phyloP scores from a whole-genome alignment of 2,329 filamentous ascomycete genomes.

The Aspergillus floridensis region DNA sequence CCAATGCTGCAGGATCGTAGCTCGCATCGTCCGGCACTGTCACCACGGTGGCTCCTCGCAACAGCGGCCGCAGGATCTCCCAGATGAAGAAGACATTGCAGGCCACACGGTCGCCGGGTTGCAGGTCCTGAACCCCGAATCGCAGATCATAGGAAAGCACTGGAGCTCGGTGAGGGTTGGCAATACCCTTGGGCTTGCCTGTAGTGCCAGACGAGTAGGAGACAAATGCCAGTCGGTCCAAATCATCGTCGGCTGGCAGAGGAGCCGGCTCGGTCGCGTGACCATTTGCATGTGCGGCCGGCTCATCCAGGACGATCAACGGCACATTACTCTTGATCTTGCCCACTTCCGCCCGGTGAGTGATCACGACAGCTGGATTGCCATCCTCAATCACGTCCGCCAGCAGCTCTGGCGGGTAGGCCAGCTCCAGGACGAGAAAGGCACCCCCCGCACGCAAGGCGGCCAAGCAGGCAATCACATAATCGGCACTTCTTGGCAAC shows the following conservation, averaged over 20 bases:
- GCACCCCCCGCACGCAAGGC: constrained; percentile 76
- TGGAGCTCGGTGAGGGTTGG: constrained; percentile 71
- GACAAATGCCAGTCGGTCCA: constrained; percentile 75
- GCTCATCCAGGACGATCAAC: constrained; percentile 63
- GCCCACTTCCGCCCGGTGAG: constrained; percentile 60
- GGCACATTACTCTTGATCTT: constrained; percentile 63
- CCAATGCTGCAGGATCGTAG: constrained; percentile 72
- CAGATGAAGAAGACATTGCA: constrained; percentile 87
- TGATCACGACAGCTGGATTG: constrained; percentile 67
- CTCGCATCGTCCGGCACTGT: constrained; percentile 72
- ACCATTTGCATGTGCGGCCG: constrained; percentile 30
- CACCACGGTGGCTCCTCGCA: constrained; percentile 73
- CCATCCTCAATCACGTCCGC: constrained; percentile 76
- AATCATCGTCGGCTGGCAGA: constrained; percentile 62
- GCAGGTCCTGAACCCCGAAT: constrained; percentile 67
- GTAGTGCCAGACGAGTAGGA: constrained; percentile 77
- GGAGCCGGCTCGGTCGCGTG: constrained; percentile 48
- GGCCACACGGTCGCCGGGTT: constrained; percentile 73
- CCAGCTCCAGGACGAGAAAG: constrained; percentile 75
- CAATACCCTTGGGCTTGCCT: constrained; percentile 77
- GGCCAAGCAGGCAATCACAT: constrained; percentile 75
- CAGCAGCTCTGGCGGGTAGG: constrained; percentile 71
- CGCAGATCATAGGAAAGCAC: constrained; percentile 72
- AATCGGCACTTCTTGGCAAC: constrained; percentile 71
- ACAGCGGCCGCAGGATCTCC: constrained; percentile 75